Evolutionary conservation across 805 yeast species (phyloP), one percentile per base, ranked within the genome.

Genomic region (Yarrowia alimentaria): DNA sequence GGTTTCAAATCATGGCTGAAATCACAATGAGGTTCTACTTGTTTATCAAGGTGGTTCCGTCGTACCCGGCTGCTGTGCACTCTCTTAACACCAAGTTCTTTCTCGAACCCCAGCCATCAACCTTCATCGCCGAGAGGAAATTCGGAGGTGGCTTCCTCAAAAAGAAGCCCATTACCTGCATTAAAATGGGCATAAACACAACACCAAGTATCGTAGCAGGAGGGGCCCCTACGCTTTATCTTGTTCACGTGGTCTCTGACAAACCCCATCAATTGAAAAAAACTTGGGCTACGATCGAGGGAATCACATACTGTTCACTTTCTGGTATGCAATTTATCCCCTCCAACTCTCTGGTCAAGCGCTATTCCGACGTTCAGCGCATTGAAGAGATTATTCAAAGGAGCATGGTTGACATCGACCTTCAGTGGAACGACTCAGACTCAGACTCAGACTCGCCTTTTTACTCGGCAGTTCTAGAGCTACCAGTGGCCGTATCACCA

Each of bases 31-130:
- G 43, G 10, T 37, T 37, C 16, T 37, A 37, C n/a, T 30, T 37
- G 9, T 37, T 24, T 9, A 37, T 37, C 10, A 37, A 37, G 20
- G 43, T 37, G 16, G 17, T 37, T 17, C 43, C 43, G 10, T 20
- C 43, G n/a, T 37, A 37, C 43, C 43, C 43, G n/a, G 43, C 43
- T 2, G 43, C 43, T 5, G 43, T 37, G n/a, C 43, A 37, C 17
- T 37, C 43, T 24, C 22, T 37, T 10, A 37, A 37, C 17, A 37
- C 43, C 21, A 37, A 37, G 43, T 37, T 37, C 43, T 37, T 37
- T n/a, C 13, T 37, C n/a, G 43, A 37, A 8, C 43, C 43, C 2
- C 43, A 37, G 6, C 43, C 43, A 7, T 37, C 43, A 1, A 37
- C 43, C 2, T 37, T 37, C 17, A 17, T 37, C 4, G 43, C 43